phyloP scores from a whole-genome alignment of 2,329 filamentous ascomycete species.

The Aureobasidium leucospermi region DNA sequence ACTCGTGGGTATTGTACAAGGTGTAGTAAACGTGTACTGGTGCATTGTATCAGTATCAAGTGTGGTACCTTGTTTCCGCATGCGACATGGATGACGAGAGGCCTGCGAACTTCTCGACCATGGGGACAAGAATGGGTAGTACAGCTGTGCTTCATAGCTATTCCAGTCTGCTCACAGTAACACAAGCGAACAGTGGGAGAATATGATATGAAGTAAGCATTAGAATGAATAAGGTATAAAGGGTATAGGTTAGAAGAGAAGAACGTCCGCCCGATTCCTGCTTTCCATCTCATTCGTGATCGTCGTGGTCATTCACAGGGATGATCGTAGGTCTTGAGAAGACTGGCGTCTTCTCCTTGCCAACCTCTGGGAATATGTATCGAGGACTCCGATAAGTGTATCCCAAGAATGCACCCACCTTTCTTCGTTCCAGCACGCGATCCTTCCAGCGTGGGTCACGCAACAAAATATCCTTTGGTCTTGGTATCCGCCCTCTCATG shows the following conservation, averaged over 20 bases:
- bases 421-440: constrained; percentile 70
- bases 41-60: too few species aligned
- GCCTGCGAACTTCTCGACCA: too few species aligned
- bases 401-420: constrained; percentile 75
- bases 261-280: background rate
- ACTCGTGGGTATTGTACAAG: too few species aligned
- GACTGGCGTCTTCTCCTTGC: background rate
- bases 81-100: too few species aligned
- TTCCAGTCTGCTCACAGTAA: background rate
- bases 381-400: constrained; percentile 63
- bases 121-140: too few species aligned
- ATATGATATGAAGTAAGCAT: background rate
- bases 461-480: constrained; percentile 77
- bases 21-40: too few species aligned
- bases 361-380: background rate
- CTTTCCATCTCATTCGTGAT: background rate
- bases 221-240: background rate
- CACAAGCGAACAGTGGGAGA: background rate
- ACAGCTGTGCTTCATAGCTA: too few species aligned
- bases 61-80: too few species aligned
- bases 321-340: constrained; percentile 9
- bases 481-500: constrained; percentile 58
- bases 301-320: background rate
- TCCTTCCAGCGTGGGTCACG: constrained; percentile 62
- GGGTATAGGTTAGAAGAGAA: background rate